These are phyloP conservation scores for Acidiella bohemica DNA, from an alignment of 495 filamentous ascomycete genomes.

Conservation along the genomic window DNA sequence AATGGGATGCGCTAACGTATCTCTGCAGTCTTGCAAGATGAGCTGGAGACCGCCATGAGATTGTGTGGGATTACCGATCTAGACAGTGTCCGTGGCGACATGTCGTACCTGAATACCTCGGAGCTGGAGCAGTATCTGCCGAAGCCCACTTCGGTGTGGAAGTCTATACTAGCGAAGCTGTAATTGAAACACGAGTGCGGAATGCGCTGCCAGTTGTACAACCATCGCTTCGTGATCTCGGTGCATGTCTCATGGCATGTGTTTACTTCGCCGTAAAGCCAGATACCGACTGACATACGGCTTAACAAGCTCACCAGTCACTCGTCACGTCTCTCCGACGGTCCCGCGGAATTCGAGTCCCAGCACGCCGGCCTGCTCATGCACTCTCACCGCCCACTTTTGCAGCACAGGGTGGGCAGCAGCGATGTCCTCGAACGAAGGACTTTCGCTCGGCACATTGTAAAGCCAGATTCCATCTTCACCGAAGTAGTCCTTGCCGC, in stretches of 20 bases:
- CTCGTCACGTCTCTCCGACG: too few species aligned
- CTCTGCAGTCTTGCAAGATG: slow-evolving; percentile 53
- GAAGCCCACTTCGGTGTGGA: too few species aligned
- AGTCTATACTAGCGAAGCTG: too few species aligned
- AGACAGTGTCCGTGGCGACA: slow-evolving; percentile 39
- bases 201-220: too few species aligned
- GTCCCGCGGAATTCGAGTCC: slow-evolving; percentile 15
- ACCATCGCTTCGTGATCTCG: too few species aligned
- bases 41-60: slow-evolving; percentile 66
- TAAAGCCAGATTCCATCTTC: slow-evolving; percentile 51
- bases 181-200: too few species aligned
- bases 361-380: slow-evolving; percentile 34
- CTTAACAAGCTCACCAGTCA: too few species aligned
- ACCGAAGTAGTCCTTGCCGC: slow-evolving; percentile 46
- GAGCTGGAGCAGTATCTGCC: slow-evolving; percentile 19
- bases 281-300: too few species aligned
- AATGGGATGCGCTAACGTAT: not conserved
- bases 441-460: slow-evolving; percentile 29
- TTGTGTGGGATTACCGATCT: slow-evolving; percentile 62
- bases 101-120: slow-evolving; percentile 20
- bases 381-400: slow-evolving; percentile 39
- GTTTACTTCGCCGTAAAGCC: too few species aligned
- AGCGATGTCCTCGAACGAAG: slow-evolving; percentile 39
- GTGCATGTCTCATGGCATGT: too few species aligned
- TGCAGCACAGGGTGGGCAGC: slow-evolving; percentile 44